Evolutionary conservation across 2,329 filamentous ascomycete species (phyloP), one percentile per base, ranked within the genome.

Genomic region (Gyromitra esculenta): DNA sequence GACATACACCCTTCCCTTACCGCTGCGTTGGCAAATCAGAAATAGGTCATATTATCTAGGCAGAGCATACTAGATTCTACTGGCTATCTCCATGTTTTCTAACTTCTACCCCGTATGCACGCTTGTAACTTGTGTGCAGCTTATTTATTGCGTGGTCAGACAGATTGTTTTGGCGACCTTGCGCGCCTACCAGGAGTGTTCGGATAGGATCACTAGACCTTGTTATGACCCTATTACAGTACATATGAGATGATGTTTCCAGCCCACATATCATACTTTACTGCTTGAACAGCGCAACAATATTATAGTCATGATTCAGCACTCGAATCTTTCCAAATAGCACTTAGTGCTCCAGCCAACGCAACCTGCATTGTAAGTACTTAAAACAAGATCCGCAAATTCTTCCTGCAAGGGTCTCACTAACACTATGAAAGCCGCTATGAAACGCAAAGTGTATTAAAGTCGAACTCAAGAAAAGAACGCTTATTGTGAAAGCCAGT

Each of bases 11-110:
- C 15, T 52, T 39, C 41, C 21, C 62, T 39, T 15, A 18, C 31
- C 37, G 21, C 65, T 68, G 65, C 39, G 65, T 25, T 68, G 65
- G 52, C 65, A 68, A 35, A 68, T 68, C n/a, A 37, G 64, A 43
- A 35, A 56, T 57, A n/a, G 41, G 15, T 35, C 11, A 57, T 45
- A 21, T 18, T 13, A 60, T 57, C 35, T 66, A 15, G 48, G 25
- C 18, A 57, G 18, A 45, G 37, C 35, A 25, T 15, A 18, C 56
- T 18, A n/a, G 9, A 35, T 43, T 18, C 25, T 45, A 57, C 64
- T 31, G n/a, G 37, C 25, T 43, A 15, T 57, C 13, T 60, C 41
- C 2, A 5, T n/a, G 1, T n/a, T 41, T 57, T 57, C 54, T 21
- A 6, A 50, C 21, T 18, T 54, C 54, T 57, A 57, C 54, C 54